Evolutionary conservation across 2,329 filamentous ascomycete species (phyloP).

Genomic region (Beauveria sp.): DNA sequence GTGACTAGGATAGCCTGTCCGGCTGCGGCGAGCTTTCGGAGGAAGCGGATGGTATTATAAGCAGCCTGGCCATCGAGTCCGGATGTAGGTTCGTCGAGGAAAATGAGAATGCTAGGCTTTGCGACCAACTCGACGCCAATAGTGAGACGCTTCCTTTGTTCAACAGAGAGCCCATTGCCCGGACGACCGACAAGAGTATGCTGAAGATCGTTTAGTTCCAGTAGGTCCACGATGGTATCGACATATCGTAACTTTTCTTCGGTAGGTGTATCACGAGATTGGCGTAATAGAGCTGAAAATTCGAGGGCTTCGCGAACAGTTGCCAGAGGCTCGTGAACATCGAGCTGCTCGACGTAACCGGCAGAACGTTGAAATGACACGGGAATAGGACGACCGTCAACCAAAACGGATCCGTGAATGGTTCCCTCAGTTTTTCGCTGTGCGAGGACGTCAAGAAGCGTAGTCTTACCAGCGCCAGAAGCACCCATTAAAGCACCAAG

Average conservation of each 20-base stretch:
- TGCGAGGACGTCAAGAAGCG: neutral
- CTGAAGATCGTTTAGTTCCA: neutral
- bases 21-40: slow-evolving; percentile 68
- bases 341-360: slow-evolving; percentile 34
- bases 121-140: slow-evolving; percentile 61
- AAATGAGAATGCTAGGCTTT: neutral
- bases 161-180: slow-evolving; percentile 26
- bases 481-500: neutral
- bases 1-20: slow-evolving; percentile 87
- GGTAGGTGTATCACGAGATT: slow-evolving; percentile 33
- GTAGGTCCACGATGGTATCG: neutral
- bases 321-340: slow-evolving; percentile 40
- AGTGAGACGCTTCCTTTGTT: slow-evolving; percentile 57
- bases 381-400: neutral
- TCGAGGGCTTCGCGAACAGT: slow-evolving; percentile 35
- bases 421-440: neutral
- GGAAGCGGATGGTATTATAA: slow-evolving; percentile 70
- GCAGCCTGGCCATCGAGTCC: slow-evolving; percentile 55
- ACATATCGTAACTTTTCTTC: neutral
- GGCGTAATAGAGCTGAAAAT: slow-evolving; percentile 48
- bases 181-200: neutral
- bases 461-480: neutral
- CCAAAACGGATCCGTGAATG: neutral
- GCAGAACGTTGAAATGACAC: neutral
- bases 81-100: slow-evolving; percentile 55